These are phyloP conservation scores for Tetragonia tetragonoides DNA, from an alignment of 148 eudicot genomes.

Conservation along the genomic window DNA sequence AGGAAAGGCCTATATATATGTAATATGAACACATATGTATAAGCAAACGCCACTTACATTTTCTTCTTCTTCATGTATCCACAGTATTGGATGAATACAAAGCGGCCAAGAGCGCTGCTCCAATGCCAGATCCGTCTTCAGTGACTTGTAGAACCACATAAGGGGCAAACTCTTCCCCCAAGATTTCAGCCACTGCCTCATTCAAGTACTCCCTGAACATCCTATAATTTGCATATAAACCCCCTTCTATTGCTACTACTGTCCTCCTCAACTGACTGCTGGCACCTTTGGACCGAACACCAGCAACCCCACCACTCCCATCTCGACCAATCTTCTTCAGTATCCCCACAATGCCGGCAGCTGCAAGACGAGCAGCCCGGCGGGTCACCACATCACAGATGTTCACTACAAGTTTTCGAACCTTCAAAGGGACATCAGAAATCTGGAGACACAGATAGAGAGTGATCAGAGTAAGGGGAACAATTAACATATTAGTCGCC, in stretches of 20 bases:
- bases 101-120: constrained; percentile 90
- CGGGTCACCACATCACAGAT: constrained; percentile 79
- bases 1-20: constrained; percentile 41
- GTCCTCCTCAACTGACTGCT: constrained; percentile 55
- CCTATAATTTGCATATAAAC: constrained; percentile 53
- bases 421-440: constrained; percentile 53
- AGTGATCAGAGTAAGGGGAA: background rate
- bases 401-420: constrained; percentile 70
- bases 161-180: constrained; percentile 71
- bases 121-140: constrained; percentile 86
- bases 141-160: constrained; percentile 56
- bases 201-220: constrained; percentile 75
- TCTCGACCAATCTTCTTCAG: constrained; percentile 89
- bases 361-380: constrained; percentile 81
- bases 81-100: constrained; percentile 41
- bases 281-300: constrained; percentile 46
- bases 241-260: constrained; percentile 85
- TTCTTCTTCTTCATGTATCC: constrained; percentile 25
- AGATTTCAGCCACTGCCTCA: constrained; percentile 67
- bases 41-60: background rate
- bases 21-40: constrained; percentile 21
- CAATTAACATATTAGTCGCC: background rate
- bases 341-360: constrained; percentile 88
- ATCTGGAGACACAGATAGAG: constrained; percentile 35
- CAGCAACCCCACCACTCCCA: constrained; percentile 63